These are phyloP conservation scores for Chrysoporthe austroafricana DNA, from an alignment of 2,329 filamentous ascomycete genomes.

Conservation along the genomic window DNA sequence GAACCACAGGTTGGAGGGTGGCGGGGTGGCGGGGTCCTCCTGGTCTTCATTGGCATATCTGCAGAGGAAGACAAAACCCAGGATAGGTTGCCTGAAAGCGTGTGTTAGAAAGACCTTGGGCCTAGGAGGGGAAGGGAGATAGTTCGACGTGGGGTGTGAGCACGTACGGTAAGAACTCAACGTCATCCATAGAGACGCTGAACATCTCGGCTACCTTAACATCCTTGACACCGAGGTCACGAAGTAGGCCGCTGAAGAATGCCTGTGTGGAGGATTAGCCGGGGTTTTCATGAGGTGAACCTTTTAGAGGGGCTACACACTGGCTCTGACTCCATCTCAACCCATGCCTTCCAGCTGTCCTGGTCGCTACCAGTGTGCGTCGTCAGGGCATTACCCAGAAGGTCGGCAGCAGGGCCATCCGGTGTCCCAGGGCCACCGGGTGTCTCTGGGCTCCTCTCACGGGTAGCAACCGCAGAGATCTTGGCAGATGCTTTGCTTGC, in stretches of 20 bases:
- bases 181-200: conserved; percentile 62
- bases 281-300: neutral
- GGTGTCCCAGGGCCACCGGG: conserved; percentile 34
- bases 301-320: conserved; percentile 49
- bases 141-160: conserved; percentile 15
- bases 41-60: conserved; percentile 63
- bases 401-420: conserved; percentile 38
- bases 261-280: conserved; percentile 51
- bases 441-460: conserved; percentile 34
- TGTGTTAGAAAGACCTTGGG: conserved; percentile 33
- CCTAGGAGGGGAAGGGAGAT: neutral
- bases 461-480: conserved; percentile 19
- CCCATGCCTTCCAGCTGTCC: conserved; percentile 71
- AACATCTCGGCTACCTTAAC: conserved; percentile 79
- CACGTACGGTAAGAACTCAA: conserved; percentile 65
- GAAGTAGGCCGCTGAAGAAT: conserved; percentile 84
- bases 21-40: conserved; percentile 57
- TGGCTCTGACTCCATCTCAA: conserved; percentile 88
- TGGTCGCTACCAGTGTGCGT: conserved; percentile 57
- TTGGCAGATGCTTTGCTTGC: conserved; percentile 20
- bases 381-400: conserved; percentile 51
- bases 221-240: conserved; percentile 74
- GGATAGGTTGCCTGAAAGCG: conserved; percentile 66
- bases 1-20: conserved; percentile 77
- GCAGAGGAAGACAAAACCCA: conserved; percentile 89